Evolutionary conservation across 495 filamentous ascomycete species (phyloP), one percentile per base, ranked within the genome.

Genomic region (Ramalina intermedia): DNA sequence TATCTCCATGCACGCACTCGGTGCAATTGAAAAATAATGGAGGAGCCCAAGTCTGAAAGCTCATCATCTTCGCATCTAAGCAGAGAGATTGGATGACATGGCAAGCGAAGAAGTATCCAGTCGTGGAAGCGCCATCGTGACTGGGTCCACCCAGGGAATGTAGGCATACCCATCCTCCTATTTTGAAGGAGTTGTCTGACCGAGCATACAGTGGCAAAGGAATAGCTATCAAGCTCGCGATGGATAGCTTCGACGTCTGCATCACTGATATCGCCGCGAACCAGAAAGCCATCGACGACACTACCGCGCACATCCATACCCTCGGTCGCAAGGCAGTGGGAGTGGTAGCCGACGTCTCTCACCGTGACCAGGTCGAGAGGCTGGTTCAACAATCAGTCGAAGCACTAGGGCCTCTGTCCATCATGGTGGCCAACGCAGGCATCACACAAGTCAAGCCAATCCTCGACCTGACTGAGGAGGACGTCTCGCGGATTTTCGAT

Each of bases 391-490:
- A 56, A 2, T 68, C 69, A 3, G 69, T 76, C 2, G 44, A 59
- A 2, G 52, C 58, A 18, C 62, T 81, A 1, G 79, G 78, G 8
- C 69, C 72, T 2, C 57, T 82, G 18, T 69, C 67, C 42, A 73
- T 73, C 17, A 79, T 80, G 75, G 59, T 81, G 36, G 76, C 76
- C 38, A 80, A 81, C 55, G 77, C 76, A 0, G 77, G 76, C 16
- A 78, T 80, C 39, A 69, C 69, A 12, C 69, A 74, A 57, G 75
- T 74, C 13, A 70, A 72, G 55, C 51, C 63, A 0, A 52, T 76
- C 4, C 60, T 79, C 3, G 71, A 78, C 21, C 46, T 79, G 7
- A 68, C 67, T 0, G 66, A 73, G 40, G 60, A 66, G 9, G 70
- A 79, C 53, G 62, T 77, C 16, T 41, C 59, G 17, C 59, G 61